Conservation (phyloP, 768 basidiomycete genomes). For the Boletus sp. region DNA sequence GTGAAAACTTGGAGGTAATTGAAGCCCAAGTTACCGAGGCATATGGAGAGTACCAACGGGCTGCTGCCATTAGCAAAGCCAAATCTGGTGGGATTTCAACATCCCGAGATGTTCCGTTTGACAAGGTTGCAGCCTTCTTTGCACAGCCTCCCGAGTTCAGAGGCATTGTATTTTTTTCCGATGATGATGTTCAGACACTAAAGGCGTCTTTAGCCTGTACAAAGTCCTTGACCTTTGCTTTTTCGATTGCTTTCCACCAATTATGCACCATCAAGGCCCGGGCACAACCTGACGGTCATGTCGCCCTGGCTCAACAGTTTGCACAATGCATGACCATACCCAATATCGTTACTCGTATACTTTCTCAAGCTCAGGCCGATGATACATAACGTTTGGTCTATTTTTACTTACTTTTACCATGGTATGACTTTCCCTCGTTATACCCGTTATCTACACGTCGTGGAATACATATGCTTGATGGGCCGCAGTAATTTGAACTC, state of each 20-base stretch:
- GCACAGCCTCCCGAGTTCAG: slow-evolving; percentile 26
- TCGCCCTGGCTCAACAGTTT: slow-evolving; percentile 23
- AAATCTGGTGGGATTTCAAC: background rate
- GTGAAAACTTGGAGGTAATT: slow-evolving; percentile 41
- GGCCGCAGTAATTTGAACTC: background rate
- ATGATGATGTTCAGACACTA: slow-evolving; percentile 36
- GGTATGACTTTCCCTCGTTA: background rate
- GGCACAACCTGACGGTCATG: slow-evolving; percentile 22
- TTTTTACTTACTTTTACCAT: background rate
- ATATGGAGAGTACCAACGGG: slow-evolving; percentile 14
- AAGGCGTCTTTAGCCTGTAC: slow-evolving; percentile 60
- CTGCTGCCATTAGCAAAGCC: slow-evolving; percentile 1
- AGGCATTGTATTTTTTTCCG: slow-evolving; percentile 18
- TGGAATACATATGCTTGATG: background rate
- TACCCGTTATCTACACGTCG: background rate
- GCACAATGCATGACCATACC: slow-evolving; percentile 26
- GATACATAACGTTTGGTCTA: slow-evolving; percentile 4
- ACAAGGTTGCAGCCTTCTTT: slow-evolving; percentile 31
- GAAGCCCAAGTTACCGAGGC: slow-evolving; percentile 37
- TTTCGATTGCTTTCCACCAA: slow-evolving; percentile 50
- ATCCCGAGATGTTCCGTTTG: background rate
- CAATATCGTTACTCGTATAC: slow-evolving; percentile 11
- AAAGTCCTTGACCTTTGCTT: slow-evolving; percentile 41
- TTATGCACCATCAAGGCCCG: slow-evolving; percentile 58
- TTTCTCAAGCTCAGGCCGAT: slow-evolving; percentile 14